Evolutionary conservation across 768 basidiomycete species (phyloP), one percentile per base, ranked within the genome.

Genomic region (Lenzites betulinus): DNA sequence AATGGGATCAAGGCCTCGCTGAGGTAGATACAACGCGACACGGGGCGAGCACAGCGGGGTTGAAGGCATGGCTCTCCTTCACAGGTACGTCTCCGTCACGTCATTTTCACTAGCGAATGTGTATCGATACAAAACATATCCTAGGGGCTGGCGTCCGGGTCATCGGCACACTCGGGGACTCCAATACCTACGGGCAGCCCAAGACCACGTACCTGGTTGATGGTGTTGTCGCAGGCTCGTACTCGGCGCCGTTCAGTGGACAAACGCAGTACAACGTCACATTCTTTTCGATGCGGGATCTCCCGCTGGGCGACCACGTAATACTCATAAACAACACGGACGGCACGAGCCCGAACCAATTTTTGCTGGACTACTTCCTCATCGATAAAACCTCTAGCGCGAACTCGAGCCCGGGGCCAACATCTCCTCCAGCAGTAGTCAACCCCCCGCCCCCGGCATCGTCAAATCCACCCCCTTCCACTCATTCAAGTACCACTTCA

Each of bases 21-120:
- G 60, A 51, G 43, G 50, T 62, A 1, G 50, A 62, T 25, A 33
- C n/a, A n/a, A 62, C 60, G 11, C 49, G 60, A 15, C 60, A 62
- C 25, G 50, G 50, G 9, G 60, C 54, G 8, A 25, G 20, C 23
- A 47, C 18, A 0, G 35, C 22, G 2, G 50, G 50, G 0, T 18
- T 62, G 11, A 38, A 23, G 0, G 49, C 48, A 1, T 44, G 22
- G 42, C 54, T 62, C 0, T 18, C 47, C 15, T 62, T 62, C 38
- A 47, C 51, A 4, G 55, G 61, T 62, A 42, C 7, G 28, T 22
- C 13, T 13, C 6, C 25, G 2, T 15, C n/a, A 44, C 11, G 8
- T 18, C 35, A 5, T 13, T 2, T 15, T 22, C 22, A 16, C 20
- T 22, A 33, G 30, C 20, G 22, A 18, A 23, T n/a, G 22, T 7